Evolutionary conservation across 2,329 filamentous ascomycete genomes (phyloP).

Genomic region (Xylariaceae sp.): DNA sequence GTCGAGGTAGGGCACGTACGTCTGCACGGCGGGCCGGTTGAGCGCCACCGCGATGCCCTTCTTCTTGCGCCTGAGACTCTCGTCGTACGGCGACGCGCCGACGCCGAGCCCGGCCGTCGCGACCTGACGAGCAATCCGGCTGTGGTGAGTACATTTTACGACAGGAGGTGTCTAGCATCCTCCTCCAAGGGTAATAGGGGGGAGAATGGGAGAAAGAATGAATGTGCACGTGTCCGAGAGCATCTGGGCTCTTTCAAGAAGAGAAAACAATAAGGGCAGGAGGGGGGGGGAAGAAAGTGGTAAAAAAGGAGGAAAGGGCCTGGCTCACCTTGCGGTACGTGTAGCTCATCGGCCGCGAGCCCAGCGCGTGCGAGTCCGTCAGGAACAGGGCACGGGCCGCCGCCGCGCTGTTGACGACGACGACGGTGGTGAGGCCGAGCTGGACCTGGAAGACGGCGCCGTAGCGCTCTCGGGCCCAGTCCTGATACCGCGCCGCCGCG

Average conservation of each 20-base stretch:
- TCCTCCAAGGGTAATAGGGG: too few species aligned
- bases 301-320: too few species aligned
- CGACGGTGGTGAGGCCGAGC: constrained; percentile 62
- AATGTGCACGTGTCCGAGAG: too few species aligned
- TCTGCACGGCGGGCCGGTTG: constrained; percentile 67
- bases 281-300: too few species aligned
- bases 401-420: constrained; percentile 74
- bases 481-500: constrained; percentile 40
- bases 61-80: constrained; percentile 67
- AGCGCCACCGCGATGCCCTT: constrained; percentile 74
- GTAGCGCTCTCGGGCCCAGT: constrained; percentile 53
- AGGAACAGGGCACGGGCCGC: constrained; percentile 70
- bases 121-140: constrained; percentile 16
- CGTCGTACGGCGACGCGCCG: constrained; percentile 77
- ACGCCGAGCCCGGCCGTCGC: constrained; percentile 77
- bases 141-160: too few species aligned
- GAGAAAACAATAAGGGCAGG: too few species aligned
- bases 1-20: constrained; percentile 77
- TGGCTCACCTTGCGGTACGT: constrained; percentile 77
- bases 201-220: too few species aligned
- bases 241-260: too few species aligned
- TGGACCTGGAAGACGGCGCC: constrained; percentile 59
- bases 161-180: too few species aligned
- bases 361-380: constrained; percentile 68
- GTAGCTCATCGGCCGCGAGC: constrained; percentile 70